phyloP scores from a whole-genome alignment of 352 stramenopile genomes.

The Pythium utonaiense region DNA sequence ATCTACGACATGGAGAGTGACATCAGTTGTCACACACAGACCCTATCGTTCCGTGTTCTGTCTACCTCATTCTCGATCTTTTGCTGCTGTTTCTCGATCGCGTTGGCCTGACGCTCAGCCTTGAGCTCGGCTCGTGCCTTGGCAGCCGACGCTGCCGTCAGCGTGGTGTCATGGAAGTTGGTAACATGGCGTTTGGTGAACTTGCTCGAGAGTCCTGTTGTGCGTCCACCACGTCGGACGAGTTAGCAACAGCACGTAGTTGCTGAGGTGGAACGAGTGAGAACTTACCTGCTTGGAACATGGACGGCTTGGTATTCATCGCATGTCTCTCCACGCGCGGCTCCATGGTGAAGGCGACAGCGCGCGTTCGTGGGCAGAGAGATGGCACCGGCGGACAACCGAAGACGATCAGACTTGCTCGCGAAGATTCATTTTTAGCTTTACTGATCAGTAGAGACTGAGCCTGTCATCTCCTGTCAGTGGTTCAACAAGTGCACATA shows the following conservation, averaged over 20 bases:
- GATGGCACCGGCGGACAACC: too few species aligned
- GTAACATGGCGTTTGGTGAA: constrained; percentile 69
- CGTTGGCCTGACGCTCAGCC: constrained; percentile 54
- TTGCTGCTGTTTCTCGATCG: constrained; percentile 74
- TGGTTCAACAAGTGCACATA: too few species aligned
- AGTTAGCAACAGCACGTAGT: too few species aligned
- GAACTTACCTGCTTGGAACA: constrained; percentile 27
- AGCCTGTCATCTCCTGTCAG: too few species aligned
- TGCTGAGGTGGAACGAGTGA: background rate
- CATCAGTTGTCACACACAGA: background rate
- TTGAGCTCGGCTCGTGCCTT: constrained; percentile 63
- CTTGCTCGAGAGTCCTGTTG: constrained; percentile 72
- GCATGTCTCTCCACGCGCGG: constrained; percentile 15
- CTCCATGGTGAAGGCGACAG: constrained; percentile 13
- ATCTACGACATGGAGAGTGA: constrained; percentile 34
- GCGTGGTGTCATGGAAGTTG: constrained; percentile 75
- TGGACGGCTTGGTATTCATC: constrained; percentile 18
- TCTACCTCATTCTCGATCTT: constrained; percentile 79
- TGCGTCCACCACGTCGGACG: background rate
- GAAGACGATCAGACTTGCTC: background rate
- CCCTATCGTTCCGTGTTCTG: too few species aligned
- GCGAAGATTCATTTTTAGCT: too few species aligned
- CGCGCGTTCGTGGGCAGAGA: too few species aligned
- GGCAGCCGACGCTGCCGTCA: constrained; percentile 63
- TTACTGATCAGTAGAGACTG: too few species aligned